Percentiles rank a stretch among this genome's conserved stretches.
phyloP scores from a whole-genome alignment of 2,329 filamentous ascomycete genomes.

The Dothistroma septosporum region DNA sequence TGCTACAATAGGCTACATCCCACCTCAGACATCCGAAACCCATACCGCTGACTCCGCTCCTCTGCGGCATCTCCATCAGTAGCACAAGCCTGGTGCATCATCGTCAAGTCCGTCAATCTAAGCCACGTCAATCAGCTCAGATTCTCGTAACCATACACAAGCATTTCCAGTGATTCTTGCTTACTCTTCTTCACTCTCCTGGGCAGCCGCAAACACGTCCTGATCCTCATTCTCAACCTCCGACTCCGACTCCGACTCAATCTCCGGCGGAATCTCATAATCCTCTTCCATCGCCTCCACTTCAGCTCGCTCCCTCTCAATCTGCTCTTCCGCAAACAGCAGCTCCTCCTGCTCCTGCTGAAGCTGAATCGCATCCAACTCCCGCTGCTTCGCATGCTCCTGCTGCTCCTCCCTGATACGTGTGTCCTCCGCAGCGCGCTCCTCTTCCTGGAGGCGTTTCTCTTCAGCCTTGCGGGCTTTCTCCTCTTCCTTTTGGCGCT shows the following conservation, averaged over 20 bases:
- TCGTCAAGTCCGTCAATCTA: background rate
- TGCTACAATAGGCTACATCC: background rate
- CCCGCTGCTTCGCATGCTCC: slow-evolving; percentile 4
- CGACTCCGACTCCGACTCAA: slow-evolving; percentile 3
- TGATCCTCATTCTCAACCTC: slow-evolving; percentile 18
- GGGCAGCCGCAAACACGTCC: background rate
- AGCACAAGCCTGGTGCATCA: background rate
- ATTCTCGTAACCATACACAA: background rate
- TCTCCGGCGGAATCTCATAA: background rate
- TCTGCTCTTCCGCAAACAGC: slow-evolving; percentile 3
- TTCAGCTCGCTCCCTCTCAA: slow-evolving; percentile 22
- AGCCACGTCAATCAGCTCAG: background rate
- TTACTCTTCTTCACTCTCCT: background rate
- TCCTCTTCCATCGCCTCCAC: slow-evolving; percentile 25
- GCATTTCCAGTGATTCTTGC: background rate
- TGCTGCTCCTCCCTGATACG: slow-evolving; percentile 1
- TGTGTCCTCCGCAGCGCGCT: background rate
- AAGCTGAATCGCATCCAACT: background rate
- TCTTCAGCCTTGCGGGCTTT: slow-evolving; percentile 7
- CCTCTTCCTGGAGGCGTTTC: background rate
- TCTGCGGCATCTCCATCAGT: background rate
- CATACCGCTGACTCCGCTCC: background rate
- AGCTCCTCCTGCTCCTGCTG: slow-evolving; percentile 11
- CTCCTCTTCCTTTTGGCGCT: slow-evolving; percentile 11
- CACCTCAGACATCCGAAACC: background rate